Conservation (phyloP, 2,329 filamentous ascomycete genomes). For the Moelleriella libera region DNA sequence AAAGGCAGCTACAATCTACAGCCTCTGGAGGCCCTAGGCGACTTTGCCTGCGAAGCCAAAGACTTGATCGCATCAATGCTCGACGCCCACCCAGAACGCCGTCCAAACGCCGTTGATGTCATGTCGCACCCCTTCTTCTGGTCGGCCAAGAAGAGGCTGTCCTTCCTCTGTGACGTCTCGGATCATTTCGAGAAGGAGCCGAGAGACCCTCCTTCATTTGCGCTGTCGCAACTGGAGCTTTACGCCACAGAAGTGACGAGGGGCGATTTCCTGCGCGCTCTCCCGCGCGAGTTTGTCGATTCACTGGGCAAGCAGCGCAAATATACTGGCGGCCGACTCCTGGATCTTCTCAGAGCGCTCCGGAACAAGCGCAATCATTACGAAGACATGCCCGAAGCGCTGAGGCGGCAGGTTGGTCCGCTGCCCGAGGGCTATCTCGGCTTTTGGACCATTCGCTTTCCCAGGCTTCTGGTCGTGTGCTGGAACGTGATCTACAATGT, state of each 20-base stretch:
- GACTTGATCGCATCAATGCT: conserved; percentile 79
- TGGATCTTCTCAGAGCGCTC: conserved; percentile 78
- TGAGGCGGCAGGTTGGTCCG: conserved; percentile 56
- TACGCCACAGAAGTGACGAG: conserved; percentile 39
- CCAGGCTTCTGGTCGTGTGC: conserved; percentile 62
- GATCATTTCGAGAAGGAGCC: conserved; percentile 93
- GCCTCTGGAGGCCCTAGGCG: conserved; percentile 60
- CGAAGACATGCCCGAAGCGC: conserved; percentile 77
- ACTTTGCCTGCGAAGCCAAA: conserved; percentile 75
- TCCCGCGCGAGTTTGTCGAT: conserved; percentile 75
- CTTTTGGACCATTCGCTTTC: conserved; percentile 75
- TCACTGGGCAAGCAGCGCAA: conserved; percentile 89
- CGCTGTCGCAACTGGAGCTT: conserved; percentile 45
- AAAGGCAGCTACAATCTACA: conserved; percentile 67
- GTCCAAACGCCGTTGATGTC: conserved; percentile 64
- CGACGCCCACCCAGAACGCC: conserved; percentile 32
- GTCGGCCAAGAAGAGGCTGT: conserved; percentile 73
- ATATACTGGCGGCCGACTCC: conserved; percentile 69
- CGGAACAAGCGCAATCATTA: conserved; percentile 98
- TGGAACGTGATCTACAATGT: conserved; percentile 61
- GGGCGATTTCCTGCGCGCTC: conserved; percentile 61
- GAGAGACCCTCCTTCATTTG: conserved; percentile 62
- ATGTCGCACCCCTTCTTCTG: conserved; percentile 97
- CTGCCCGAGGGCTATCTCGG: conserved; percentile 68
- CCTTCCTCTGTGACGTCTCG: conserved; percentile 90